phyloP scores from a whole-genome alignment of 2,329 filamentous ascomycete species.

The Xylariaceae sp. region DNA sequence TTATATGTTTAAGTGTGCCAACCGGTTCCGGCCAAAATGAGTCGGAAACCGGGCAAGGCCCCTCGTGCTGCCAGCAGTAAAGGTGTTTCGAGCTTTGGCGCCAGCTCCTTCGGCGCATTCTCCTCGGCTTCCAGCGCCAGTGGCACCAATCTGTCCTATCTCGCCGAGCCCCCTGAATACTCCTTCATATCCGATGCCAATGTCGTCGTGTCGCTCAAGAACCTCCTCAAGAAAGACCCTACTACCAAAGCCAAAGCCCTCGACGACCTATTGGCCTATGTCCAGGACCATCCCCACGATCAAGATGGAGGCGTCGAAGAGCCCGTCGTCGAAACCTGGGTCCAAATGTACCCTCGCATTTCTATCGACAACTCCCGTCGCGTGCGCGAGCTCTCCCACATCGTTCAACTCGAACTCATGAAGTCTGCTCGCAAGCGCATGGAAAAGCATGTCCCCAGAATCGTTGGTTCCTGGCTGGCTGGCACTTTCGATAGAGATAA shows the following conservation, averaged over 20 bases:
- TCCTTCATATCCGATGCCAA: constrained; percentile 73
- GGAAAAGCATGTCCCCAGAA: constrained; percentile 69
- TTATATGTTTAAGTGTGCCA: neutral
- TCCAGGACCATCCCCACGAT: constrained; percentile 51
- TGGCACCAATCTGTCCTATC: constrained; percentile 68
- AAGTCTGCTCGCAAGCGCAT: constrained; percentile 73
- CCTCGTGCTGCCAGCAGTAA: constrained; percentile 29
- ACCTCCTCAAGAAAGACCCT: constrained; percentile 85
- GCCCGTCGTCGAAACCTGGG: constrained; percentile 81
- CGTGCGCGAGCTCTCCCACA: constrained; percentile 83
- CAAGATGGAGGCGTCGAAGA: constrained; percentile 67
- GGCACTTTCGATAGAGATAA: constrained; percentile 85
- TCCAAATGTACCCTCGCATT: constrained; percentile 79
- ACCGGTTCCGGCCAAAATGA: constrained; percentile 23
- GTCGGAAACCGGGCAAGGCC: constrained; percentile 27
- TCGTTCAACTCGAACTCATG: constrained; percentile 61
- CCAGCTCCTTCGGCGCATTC: constrained; percentile 33
- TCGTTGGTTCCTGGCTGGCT: constrained; percentile 87
- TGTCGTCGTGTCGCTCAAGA: constrained; percentile 86
- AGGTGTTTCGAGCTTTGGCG: constrained; percentile 19
- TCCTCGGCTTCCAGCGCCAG: constrained; percentile 36
- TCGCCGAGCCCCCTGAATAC: constrained; percentile 80
- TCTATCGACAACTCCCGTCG: constrained; percentile 87
- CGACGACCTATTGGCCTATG: constrained; percentile 71
- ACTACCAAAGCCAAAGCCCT: constrained; percentile 88